Evolutionary conservation across 768 basidiomycete species (phyloP).

Genomic region (Kwoniella mangroviensis): DNA sequence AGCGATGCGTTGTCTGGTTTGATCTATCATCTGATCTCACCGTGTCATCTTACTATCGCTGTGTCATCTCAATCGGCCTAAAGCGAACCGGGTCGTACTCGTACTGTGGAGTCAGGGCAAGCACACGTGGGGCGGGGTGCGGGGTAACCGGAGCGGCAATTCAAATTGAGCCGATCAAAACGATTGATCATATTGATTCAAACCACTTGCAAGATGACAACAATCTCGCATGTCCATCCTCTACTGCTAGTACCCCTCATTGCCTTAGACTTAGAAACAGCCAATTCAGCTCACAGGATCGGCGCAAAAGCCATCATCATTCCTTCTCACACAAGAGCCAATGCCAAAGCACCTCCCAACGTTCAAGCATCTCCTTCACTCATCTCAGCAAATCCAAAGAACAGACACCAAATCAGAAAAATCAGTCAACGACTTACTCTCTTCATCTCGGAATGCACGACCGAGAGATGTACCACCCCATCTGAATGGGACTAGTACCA

Average conservation of each 20-base stretch:
- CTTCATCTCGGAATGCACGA: slow-evolving; percentile 20
- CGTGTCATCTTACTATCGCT: neutral
- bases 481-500: slow-evolving; percentile 2
- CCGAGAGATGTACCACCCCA: slow-evolving; percentile 15
- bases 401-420: slow-evolving; percentile 15
- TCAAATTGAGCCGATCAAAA: too few species aligned
- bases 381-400: slow-evolving; percentile 14
- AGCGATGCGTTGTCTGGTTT: neutral
- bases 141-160: slow-evolving; percentile 6
- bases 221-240: too few species aligned
- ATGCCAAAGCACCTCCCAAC: slow-evolving; percentile 51
- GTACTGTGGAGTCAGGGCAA: neutral
- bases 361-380: slow-evolving; percentile 46
- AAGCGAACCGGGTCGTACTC: neutral
- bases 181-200: too few species aligned
- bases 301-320: neutral
- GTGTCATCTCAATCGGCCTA: neutral
- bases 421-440: slow-evolving; percentile 41
- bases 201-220: too few species aligned
- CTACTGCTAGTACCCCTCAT: too few species aligned
- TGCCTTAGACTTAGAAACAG: too few species aligned
- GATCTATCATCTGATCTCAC: neutral
- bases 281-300: too few species aligned
- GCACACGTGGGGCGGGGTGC: slow-evolving; percentile 2
- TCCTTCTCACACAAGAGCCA: neutral